Evolutionary conservation across 1,284 basidiomycete genomes (phyloP).

Genomic region (Meripilus lineatus): DNA sequence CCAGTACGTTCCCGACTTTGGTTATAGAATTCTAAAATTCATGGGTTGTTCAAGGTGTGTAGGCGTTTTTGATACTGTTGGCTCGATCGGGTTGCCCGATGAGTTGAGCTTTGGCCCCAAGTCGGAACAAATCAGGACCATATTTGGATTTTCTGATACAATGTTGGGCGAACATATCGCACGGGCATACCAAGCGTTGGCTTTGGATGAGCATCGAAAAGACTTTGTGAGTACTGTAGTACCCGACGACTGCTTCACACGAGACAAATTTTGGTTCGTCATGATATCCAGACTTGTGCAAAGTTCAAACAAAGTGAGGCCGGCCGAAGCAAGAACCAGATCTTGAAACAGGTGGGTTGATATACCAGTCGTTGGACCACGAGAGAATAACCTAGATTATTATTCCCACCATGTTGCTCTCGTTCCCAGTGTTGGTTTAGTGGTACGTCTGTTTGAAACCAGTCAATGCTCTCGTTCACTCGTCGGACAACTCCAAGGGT

Average conservation of each 20-base stretch:
- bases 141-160: conserved; percentile 62
- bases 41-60: conserved; percentile 42
- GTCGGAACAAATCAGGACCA: conserved; percentile 33
- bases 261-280: conserved; percentile 1
- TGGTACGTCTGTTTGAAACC: conserved; percentile 33
- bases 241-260: not conserved
- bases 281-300: conserved; percentile 44
- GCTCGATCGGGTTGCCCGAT: conserved; percentile 61
- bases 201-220: conserved; percentile 55
- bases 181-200: conserved; percentile 61
- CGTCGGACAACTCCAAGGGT: conserved; percentile 32
- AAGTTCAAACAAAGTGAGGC: conserved; percentile 56
- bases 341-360: conserved; percentile 51
- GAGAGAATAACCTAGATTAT: conserved; percentile 11
- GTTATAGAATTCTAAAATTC: not conserved
- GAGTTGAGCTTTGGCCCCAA: conserved; percentile 40
- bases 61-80: conserved; percentile 73
- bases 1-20: conserved; percentile 39
- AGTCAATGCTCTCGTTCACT: not conserved
- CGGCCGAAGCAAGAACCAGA: conserved; percentile 49
- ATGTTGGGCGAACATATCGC: conserved; percentile 59
- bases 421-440: conserved; percentile 60
- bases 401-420: not conserved
- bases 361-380: not conserved
- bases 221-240: conserved; percentile 51